These are phyloP conservation scores for Trichoderma endophyticum DNA, from an alignment of 2,329 filamentous ascomycete species.

Conservation along the genomic window DNA sequence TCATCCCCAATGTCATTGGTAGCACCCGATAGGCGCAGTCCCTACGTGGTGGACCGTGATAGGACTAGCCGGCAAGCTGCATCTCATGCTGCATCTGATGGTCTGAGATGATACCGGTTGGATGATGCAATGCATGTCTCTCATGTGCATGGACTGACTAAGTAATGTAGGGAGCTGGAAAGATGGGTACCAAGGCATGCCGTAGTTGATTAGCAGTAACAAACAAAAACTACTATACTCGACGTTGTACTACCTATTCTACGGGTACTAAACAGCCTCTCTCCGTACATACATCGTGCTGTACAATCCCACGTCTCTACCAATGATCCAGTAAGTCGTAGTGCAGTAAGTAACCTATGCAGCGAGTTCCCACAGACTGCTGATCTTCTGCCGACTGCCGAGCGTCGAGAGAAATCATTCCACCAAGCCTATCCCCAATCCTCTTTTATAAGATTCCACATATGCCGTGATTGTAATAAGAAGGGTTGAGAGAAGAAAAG, in stretches of 20 bases:
- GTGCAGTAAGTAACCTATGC: not conserved
- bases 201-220: not conserved
- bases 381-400: not conserved
- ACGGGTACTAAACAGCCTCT: not conserved
- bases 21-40: not conserved
- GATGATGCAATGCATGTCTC: not conserved
- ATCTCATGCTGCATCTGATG: not conserved
- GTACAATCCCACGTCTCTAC: not conserved
- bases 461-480: not conserved
- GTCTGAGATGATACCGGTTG: not conserved
- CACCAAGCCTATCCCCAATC: not conserved
- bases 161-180: not conserved
- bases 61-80: slow-evolving; percentile 4
- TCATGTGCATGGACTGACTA: not conserved
- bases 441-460: not conserved
- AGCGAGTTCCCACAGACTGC: not conserved
- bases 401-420: not conserved
- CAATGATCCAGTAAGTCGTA: not conserved
- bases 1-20: not conserved
- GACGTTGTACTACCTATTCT: not conserved
- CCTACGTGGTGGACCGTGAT: slow-evolving; percentile 10
- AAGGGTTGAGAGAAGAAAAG: not conserved
- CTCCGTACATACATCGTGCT: not conserved
- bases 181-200: not conserved
- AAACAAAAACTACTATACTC: not conserved